Conservation (phyloP, 1,284 basidiomycete genomes). For the Mycena citricolor region DNA sequence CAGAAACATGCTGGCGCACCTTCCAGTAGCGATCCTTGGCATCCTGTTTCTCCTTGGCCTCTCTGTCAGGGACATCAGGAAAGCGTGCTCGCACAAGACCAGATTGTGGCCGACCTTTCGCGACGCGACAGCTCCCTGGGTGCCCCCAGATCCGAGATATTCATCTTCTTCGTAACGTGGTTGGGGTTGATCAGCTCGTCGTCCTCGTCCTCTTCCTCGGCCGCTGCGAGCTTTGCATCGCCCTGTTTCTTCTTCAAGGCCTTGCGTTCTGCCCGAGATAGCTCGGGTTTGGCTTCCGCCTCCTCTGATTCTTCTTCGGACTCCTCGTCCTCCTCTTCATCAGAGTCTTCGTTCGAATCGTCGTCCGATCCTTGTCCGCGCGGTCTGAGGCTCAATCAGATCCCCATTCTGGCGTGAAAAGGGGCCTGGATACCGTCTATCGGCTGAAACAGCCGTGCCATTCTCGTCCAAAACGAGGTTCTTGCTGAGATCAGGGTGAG, state of each 20-base stretch:
- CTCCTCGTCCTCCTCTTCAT: slow-evolving; percentile 36
- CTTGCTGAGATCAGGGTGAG: slow-evolving; percentile 40
- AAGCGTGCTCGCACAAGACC: no score
- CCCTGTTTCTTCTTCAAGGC: slow-evolving; percentile 75
- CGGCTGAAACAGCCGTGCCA: slow-evolving; percentile 56
- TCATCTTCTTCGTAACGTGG: slow-evolving; percentile 64
- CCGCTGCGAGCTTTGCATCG: slow-evolving; percentile 40
- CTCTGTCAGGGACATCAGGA: slow-evolving; percentile 45
- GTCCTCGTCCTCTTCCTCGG: slow-evolving; percentile 39
- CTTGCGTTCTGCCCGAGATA: slow-evolving; percentile 64
- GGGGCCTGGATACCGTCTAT: slow-evolving; percentile 33
- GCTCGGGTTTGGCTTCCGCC: slow-evolving; percentile 48
- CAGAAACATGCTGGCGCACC: slow-evolving; percentile 41
- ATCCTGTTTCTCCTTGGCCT: slow-evolving; percentile 87
- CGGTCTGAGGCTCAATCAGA: slow-evolving; percentile 13
- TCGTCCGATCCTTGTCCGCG: slow-evolving; percentile 24
- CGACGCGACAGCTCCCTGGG: slow-evolving; percentile 61
- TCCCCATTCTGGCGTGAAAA: slow-evolving; percentile 4
- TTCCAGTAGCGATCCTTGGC: slow-evolving; percentile 86
- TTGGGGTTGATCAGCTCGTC: slow-evolving; percentile 70
- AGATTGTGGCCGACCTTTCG: slow-evolving; percentile 56
- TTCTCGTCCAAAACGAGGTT: slow-evolving; percentile 60
- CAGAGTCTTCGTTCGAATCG: slow-evolving; percentile 32
- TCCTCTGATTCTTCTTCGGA: slow-evolving; percentile 36
- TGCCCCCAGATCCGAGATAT: slow-evolving; percentile 58